Evolutionary conservation across 106 monocot genomes (phyloP), one percentile per base, ranked within the genome.

Genomic region (Narthecium ossifragum): DNA sequence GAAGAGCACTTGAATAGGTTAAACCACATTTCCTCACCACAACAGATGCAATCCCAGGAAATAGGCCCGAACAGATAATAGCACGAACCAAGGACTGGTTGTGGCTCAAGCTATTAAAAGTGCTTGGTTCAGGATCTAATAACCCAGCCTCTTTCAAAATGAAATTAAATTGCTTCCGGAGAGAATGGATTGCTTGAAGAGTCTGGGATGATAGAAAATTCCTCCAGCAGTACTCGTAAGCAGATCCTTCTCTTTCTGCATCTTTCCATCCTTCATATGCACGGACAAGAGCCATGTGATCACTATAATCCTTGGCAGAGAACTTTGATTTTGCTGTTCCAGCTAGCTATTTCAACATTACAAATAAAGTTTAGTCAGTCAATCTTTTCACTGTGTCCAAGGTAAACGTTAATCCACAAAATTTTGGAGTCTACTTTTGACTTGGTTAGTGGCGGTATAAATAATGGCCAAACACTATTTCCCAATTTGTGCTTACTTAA

Each of bases 201-300:
- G 98, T 88, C 70, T 98, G 98, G 28, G 87, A 60, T 39, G 98
- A 98, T 64, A 98, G 91, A 59, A 98, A 98, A 70, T 98, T 98
- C 30, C 91, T 80, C 98, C 98, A 98, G 58, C 98, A 98, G 26
- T 84, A 98, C 64, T 98, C 96, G 34, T 98, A 98, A 59, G 75
- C 73, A 34, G 98, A 91, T 28, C 98, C 98, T 84, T 98, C 98
- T 67, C 91, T 80, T 4, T 98, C 98, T 53, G 98, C 90, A 70
- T 87, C 73, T 74, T 98, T 98, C 91, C 87, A 98, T 61, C 98
- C 98, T 59, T 98, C 98, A 31, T 84, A 98, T 53, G 98, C 98
- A 60, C 98, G 87, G 5, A 98, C 87, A 59, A 98, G 84, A 46
- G 98, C 91, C 98, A 98, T 98, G 62, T 98, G 98, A 66, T 98